Evolutionary conservation across 164 flowering plant species (phyloP), one percentile per base, ranked within the genome.

Genomic region (Stephania cephalantha): DNA sequence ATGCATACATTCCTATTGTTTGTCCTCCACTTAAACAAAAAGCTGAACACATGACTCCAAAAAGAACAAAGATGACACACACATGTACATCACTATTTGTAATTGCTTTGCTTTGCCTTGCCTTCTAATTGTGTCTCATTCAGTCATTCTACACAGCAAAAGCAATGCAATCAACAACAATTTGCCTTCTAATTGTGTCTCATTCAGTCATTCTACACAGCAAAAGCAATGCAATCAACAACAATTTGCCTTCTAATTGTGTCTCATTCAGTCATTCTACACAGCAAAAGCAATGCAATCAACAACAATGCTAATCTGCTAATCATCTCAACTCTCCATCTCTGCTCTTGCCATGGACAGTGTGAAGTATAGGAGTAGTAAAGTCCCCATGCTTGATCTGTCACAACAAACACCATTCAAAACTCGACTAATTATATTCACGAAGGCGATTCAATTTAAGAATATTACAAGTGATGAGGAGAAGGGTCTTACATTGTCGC

Each of bases 341-440:
- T 25, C 73, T 61, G 61, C 58, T 61, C 71, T 70, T 13, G 84
- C 53, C 44, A 86, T 76, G 7, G 92, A 81, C 45, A 93, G 88
- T 0, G 96, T 91, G 79, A 93, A 88, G 80, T 85, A 90, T 78
- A 93, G 89, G 50, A 93, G 85, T 70, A 93, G 69, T 20, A 93
- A 81, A 11, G 97, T 88, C 65, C 97, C 97, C 86, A 93, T 75
- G 85, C 94, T 89, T 31, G 97, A 91, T 82, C 97, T 91, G 88
- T 72, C 35, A 31, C 48, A 55, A 2, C 45, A 71, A 35, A 35
- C 42, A 35, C 42, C 42, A 53, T 45, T 13, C 29, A 29, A 71
- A 7, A 71, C 71, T 71, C 55, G 9, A 31, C 46, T 2, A 29
- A 20, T 63, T 58, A 35, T 13, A 69, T 53, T 35, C 8, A 0